Percentiles rank a stretch among this genome's conserved stretches.
Conservation (phyloP, 306 rosid species). For the Calophaca sinica region DNA sequence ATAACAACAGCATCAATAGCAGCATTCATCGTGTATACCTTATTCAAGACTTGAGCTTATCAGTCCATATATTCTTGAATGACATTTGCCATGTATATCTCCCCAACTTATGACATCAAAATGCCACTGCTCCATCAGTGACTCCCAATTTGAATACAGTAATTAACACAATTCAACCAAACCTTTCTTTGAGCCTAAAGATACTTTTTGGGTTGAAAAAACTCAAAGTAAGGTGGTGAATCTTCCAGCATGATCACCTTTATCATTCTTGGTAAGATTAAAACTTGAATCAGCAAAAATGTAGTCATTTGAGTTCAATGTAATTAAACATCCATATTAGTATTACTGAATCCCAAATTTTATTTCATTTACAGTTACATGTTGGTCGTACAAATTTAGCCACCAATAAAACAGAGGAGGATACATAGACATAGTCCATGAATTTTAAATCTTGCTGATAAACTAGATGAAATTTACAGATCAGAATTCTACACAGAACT, state of each 20-base stretch:
- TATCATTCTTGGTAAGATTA: conserved; percentile 53
- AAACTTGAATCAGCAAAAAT: conserved; percentile 56
- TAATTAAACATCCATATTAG: conserved; percentile 15
- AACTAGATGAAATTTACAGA: conserved; percentile 17
- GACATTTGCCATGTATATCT: conserved; percentile 3
- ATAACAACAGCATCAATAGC: conserved; percentile 3
- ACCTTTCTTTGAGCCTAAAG: conserved; percentile 60
- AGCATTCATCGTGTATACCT: conserved; percentile 58
- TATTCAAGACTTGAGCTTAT: conserved; percentile 67
- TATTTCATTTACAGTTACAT: not conserved
- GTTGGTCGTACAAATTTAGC: conserved; percentile 6
- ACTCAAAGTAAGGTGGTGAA: conserved; percentile 48
- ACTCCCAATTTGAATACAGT: conserved; percentile 50
- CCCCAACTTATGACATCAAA: conserved; percentile 17
- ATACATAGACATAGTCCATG: not conserved
- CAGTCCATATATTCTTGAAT: conserved; percentile 59
- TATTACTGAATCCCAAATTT: not conserved
- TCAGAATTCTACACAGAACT: conserved; percentile 13
- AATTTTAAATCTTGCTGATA: not conserved
- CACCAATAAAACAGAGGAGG: conserved; percentile 4
- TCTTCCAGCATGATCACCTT: conserved; percentile 54
- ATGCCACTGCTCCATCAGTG: conserved; percentile 58
- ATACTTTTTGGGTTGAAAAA: conserved; percentile 61
- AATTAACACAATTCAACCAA: not conserved
- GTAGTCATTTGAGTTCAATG: not conserved